phyloP scores from a whole-genome alignment of 2,329 filamentous ascomycete species.

The Trichophyton mentagrophytes region DNA sequence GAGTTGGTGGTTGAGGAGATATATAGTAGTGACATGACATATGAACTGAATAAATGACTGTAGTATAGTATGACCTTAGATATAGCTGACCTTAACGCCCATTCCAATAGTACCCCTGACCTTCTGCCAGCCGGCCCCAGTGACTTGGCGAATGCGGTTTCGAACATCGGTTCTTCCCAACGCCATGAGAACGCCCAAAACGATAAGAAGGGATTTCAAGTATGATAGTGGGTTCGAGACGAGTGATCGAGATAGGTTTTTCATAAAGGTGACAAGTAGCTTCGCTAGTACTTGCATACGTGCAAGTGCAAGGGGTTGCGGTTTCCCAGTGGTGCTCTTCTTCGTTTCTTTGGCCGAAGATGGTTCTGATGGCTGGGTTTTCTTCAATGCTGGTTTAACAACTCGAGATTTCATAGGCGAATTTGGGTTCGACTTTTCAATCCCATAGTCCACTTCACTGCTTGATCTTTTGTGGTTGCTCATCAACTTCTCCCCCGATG shows the following conservation, averaged over 20 bases:
- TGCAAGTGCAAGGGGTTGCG: slow-evolving; percentile 19
- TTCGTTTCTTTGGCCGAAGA: slow-evolving; percentile 26
- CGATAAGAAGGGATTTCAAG: slow-evolving; percentile 58
- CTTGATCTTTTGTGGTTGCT: slow-evolving; percentile 41
- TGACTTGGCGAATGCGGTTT: slow-evolving; percentile 56
- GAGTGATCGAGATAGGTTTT: slow-evolving; percentile 40
- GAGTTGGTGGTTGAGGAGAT: too few species aligned
- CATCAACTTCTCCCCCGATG: slow-evolving; percentile 8
- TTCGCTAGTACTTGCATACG: slow-evolving; percentile 35
- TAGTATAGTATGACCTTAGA: slow-evolving; percentile 37
- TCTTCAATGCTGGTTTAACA: slow-evolving; percentile 20
- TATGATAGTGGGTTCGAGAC: slow-evolving; percentile 44
- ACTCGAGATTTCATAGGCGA: slow-evolving; percentile 21
- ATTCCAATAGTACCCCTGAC: slow-evolving; percentile 76
- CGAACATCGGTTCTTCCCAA: slow-evolving; percentile 63
- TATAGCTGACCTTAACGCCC: slow-evolving; percentile 96
- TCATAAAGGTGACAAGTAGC: slow-evolving; percentile 38
- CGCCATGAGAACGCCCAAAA: slow-evolving; percentile 64
- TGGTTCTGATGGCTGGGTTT: slow-evolving; percentile 17
- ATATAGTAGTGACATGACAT: neutral
- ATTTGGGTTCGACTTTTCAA: slow-evolving; percentile 43
- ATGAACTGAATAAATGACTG: neutral
- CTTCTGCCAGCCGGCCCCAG: slow-evolving; percentile 66
- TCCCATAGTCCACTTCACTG: slow-evolving; percentile 56
- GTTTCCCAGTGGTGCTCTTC: slow-evolving; percentile 24